These are phyloP conservation scores for Juncus inflexus DNA, from an alignment of 176 grass and related monocot genomes.

Conservation along the genomic window DNA sequence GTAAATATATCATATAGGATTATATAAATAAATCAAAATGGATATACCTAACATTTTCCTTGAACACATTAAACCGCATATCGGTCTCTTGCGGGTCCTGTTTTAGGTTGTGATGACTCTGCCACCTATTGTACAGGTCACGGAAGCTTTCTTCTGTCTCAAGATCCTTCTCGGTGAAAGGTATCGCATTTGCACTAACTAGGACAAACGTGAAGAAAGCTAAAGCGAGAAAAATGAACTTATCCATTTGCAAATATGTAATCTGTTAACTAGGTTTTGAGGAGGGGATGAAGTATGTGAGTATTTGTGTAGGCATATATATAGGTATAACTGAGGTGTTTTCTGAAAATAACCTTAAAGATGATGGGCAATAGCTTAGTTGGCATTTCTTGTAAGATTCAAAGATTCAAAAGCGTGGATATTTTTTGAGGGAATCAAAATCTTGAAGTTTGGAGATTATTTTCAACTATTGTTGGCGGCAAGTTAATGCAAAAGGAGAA, in stretches of 20 bases:
- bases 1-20: too few species aligned
- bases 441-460: too few species aligned
- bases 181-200: conserved; percentile 3
- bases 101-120: conserved; percentile 36
- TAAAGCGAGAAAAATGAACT: conserved; percentile 8
- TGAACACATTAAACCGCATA: conserved; percentile 59
- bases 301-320: conserved; percentile 8
- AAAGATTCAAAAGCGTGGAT: conserved; percentile 5
- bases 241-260: conserved; percentile 23
- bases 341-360: too few species aligned
- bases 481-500: too few species aligned
- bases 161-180: conserved; percentile 48
- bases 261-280: neutral
- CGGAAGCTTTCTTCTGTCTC: conserved; percentile 49
- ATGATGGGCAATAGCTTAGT: conserved; percentile 15
- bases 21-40: neutral
- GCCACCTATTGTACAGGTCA: conserved; percentile 57
- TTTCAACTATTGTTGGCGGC: too few species aligned
- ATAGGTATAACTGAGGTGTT: too few species aligned
- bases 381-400: conserved; percentile 19
- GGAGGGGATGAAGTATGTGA: neutral
- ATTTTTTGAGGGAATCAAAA: too few species aligned
- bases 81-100: neutral
- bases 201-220: neutral
- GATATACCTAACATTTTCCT: conserved; percentile 57